Base-by-base conservation (phyloP, 805 yeast species). In the Candida coleopterorum region DNA sequence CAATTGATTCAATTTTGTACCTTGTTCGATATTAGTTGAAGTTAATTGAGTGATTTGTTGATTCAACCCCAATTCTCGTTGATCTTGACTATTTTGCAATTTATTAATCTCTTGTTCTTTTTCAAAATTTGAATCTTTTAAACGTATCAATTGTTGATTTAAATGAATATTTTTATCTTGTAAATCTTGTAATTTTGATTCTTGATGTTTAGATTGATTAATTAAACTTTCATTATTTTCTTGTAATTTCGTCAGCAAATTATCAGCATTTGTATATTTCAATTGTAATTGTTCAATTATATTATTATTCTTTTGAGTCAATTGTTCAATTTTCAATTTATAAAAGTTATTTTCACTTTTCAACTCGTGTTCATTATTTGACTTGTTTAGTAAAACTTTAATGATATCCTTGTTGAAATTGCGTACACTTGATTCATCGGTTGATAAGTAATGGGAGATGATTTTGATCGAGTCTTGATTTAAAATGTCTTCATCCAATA, bases 281-380 rank as follows among this genome's bases (percentile, higher is more conserved):
- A 38, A 39, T 25, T 52, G 52, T 21, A 53, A 37, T 17, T 40
- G 28, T 33, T 50, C 52, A 21, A 47, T 39, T 34, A 53, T 53
- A 34, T 48, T 51, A 15, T 9, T 18, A 12, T 21, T 27, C 5
- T 6, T 24, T 7, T 30, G 37, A 3, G 22, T 8, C 17, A 20
- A 29, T 37, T 56, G 67, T 38, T 67, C 72, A 29, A 54, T 55
- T 40, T 64, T 64, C 14, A 66, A 47, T 42, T 58, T 57, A 18
- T 55, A 39, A 27, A 59, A 60, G 0, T 62, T 52, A n/a, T 50
- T 42, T 37, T 62, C 62, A 1, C 65, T 54, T 21, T 47, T 44
- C 3, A 62, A 35, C 5, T 59, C 62, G 29, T 58, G 57, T 35
- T 40, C 50, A 22, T 56, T 59, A 9, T 49, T 38, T 0, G 68